These are phyloP conservation scores for Paecilomyces dactylethromorphus DNA, from an alignment of 2,329 filamentous ascomycete species.

Conservation along the genomic window DNA sequence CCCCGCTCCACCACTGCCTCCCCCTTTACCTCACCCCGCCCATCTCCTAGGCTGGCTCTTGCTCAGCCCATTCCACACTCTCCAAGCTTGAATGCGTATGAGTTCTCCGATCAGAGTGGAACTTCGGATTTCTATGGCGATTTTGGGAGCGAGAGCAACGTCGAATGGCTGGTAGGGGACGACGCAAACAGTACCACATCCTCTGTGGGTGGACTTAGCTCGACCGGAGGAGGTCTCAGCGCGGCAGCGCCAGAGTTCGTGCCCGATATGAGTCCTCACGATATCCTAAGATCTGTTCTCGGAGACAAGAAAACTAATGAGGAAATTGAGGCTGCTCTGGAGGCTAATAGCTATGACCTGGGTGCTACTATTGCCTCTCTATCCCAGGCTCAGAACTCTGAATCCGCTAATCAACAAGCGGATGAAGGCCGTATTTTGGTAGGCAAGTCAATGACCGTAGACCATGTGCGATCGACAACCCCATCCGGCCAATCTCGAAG, in stretches of 20 bases:
- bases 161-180: conserved; percentile 91
- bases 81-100: conserved; percentile 88
- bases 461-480: conserved; percentile 65
- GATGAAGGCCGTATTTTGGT: conserved; percentile 66
- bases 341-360: conserved; percentile 84
- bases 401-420: conserved; percentile 42
- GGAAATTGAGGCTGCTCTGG: conserved; percentile 86
- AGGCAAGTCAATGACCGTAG: conserved; percentile 79
- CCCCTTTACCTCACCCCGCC: conserved; percentile 87
- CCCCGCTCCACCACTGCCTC: conserved; percentile 73
- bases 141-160: conserved; percentile 77
- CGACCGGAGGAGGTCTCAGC: conserved; percentile 55
- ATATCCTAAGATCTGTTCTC: conserved; percentile 92
- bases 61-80: conserved; percentile 93
- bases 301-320: conserved; percentile 85
- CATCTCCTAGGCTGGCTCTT: conserved; percentile 83
- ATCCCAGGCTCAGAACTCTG: conserved; percentile 63
- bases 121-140: conserved; percentile 84
- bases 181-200: conserved; percentile 76
- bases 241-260: conserved; percentile 77
- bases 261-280: conserved; percentile 92
- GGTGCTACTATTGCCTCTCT: conserved; percentile 85
- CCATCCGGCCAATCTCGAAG: conserved; percentile 72
- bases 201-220: conserved; percentile 70
- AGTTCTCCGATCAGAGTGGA: conserved; percentile 79